phyloP scores from a whole-genome alignment of 805 yeast genomes.

The Teunomyces panamensis region DNA sequence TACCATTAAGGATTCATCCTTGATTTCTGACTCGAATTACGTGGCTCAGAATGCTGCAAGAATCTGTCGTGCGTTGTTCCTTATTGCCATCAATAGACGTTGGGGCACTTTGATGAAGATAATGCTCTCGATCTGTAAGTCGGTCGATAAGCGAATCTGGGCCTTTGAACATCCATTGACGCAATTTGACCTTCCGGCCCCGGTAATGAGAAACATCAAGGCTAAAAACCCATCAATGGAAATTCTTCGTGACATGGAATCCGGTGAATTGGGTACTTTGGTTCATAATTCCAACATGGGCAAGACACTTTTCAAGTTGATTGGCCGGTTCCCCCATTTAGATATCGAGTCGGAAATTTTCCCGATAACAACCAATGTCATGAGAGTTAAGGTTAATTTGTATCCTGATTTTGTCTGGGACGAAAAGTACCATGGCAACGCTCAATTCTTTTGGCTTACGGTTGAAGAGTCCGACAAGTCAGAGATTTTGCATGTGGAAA shows the following conservation, averaged over 20 bases:
- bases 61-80: slow-evolving; percentile 85
- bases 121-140: slow-evolving; percentile 77
- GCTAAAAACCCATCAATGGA: slow-evolving; percentile 68
- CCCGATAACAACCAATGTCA: slow-evolving; percentile 84
- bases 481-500: slow-evolving; percentile 77
- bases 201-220: slow-evolving; percentile 59
- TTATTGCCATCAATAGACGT: slow-evolving; percentile 81
- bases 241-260: slow-evolving; percentile 64
- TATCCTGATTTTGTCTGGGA: slow-evolving; percentile 88
- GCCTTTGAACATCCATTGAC: slow-evolving; percentile 84
- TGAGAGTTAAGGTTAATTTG: slow-evolving; percentile 71
- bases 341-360: slow-evolving; percentile 76
- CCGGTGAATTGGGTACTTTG: slow-evolving; percentile 81
- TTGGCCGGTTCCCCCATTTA: slow-evolving; percentile 74
- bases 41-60: slow-evolving; percentile 95
- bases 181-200: slow-evolving; percentile 79
- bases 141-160: slow-evolving; percentile 86
- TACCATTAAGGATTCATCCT: slow-evolving; percentile 69
- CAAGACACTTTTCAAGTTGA: slow-evolving; percentile 49
- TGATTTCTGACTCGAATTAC: slow-evolving; percentile 82
- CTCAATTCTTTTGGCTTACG: slow-evolving; percentile 87
- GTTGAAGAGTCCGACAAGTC: slow-evolving; percentile 83
- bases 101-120: slow-evolving; percentile 85
- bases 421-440: slow-evolving; percentile 70
- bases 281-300: slow-evolving; percentile 85